Evolutionary conservation across 306 rosid genomes (phyloP), one percentile per base, ranked within the genome.

Genomic region (Pyrus betulifolia): DNA sequence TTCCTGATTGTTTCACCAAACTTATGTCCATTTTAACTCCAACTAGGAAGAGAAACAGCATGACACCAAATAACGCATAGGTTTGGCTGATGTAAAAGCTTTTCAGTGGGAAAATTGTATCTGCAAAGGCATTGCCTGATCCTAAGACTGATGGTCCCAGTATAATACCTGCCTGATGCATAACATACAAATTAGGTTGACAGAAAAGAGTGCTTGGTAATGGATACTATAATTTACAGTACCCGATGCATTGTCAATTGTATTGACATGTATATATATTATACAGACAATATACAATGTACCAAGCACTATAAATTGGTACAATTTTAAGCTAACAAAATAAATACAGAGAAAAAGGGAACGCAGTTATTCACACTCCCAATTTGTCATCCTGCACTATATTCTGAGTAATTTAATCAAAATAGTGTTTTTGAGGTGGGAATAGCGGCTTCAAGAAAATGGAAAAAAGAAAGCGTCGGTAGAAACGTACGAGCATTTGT

Each of bases 71-170:
- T 19, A 81, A 76, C 7, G 89, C 87, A 5, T 84, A 65, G 8
- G 91, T 80, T 70, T 86, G 79, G 62, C 72, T 76, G 11, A 86
- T 18, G 35, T 83, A 89, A 28, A 74, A 77, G 52, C 85, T 64
- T 59, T 23, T 82, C 35, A n/a, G 14, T 13, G 91, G 83, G 74
- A 84, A 88, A 19, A 88, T 1, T 11, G 31, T 63, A 0, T 31
- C 40, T 25, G 19, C 13, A 7, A 89, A 0, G 2, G 11, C 2
- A 9, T 18, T 62, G 42, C 65, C 12, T 17, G 65, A 30, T 40
- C 92, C 92, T 0, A 85, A 11, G 31, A 86, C 8, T 3, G 93
- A 83, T 10, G 91, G 92, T 25, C 97, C 92, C 59, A 84, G 13
- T 17, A 52, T 6, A 60, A 87, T 15, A 6, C 91, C 93, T 45